Evolutionary conservation across 345 rosid genomes (phyloP).

Genomic region (Salix viminalis): DNA sequence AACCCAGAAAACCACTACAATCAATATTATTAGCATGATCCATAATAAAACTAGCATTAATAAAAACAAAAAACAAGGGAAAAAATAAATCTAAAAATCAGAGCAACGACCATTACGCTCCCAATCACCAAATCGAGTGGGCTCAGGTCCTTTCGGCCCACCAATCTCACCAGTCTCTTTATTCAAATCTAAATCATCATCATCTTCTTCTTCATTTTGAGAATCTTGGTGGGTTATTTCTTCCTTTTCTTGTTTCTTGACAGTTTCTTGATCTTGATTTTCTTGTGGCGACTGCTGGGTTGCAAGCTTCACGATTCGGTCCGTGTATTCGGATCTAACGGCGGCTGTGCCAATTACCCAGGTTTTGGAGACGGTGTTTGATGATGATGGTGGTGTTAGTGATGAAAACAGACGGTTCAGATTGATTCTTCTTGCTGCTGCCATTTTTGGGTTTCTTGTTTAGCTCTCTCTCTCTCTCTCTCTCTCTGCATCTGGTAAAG

Average conservation of each 20-base stretch:
- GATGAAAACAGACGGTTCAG: constrained; percentile 32
- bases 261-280: not conserved
- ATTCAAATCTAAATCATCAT: constrained; percentile 46
- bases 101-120: constrained; percentile 86
- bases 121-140: constrained; percentile 96
- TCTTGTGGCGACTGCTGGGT: not conserved
- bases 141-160: constrained; percentile 85
- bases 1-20: not conserved
- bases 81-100: constrained; percentile 47
- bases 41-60: too few relatives aligned
- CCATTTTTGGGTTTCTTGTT: too few relatives aligned
- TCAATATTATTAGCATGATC: too few relatives aligned
- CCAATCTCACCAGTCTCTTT: constrained; percentile 76
- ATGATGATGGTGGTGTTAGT: not conserved
- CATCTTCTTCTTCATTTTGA: constrained; percentile 21
- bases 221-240: constrained; percentile 9
- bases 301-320: not conserved
- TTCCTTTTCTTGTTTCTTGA: not conserved
- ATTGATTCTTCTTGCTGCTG: constrained; percentile 8
- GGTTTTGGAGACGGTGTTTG: constrained; percentile 5
- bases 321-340: too few relatives aligned
- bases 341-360: too few relatives aligned
- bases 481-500: not conserved
- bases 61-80: too few relatives aligned
- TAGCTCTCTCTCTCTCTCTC: not conserved